These are phyloP conservation scores for Austroboletus niveus DNA, from an alignment of 1,284 basidiomycete species.

Conservation along the genomic window DNA sequence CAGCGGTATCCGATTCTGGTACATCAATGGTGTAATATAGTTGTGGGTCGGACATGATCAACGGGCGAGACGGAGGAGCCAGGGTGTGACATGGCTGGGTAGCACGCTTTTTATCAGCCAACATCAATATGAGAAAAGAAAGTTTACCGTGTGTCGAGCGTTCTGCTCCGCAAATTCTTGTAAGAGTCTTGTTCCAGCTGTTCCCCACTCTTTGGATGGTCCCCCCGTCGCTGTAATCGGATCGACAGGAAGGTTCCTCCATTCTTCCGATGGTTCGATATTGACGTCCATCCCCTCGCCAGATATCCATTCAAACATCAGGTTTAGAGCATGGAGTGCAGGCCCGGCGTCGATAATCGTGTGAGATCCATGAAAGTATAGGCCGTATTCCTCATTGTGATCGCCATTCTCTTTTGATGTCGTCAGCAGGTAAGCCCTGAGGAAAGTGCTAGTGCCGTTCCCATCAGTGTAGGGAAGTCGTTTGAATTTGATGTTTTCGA, in stretches of 20 bases:
- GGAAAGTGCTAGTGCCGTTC: conserved; percentile 2
- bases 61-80: conserved; percentile 11
- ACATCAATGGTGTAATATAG: conserved; percentile 1
- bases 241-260: conserved; percentile 25
- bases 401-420: conserved; percentile 4
- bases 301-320: conserved; percentile 28
- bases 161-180: conserved; percentile 7
- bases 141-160: conserved; percentile 8
- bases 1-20: conserved; percentile 15
- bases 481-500: conserved; percentile 14
- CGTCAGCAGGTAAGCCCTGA: conserved; percentile 18
- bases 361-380: conserved; percentile 21
- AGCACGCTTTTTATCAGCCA: not conserved
- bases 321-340: conserved; percentile 15
- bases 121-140: not conserved
- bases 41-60: conserved; percentile 11
- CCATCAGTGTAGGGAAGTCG: conserved; percentile 17
- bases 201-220: conserved; percentile 11
- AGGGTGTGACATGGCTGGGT: conserved; percentile 14
- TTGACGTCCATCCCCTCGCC: conserved; percentile 12
- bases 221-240: conserved; percentile 21
- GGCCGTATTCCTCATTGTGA: conserved; percentile 11
- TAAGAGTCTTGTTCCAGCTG: conserved; percentile 9
- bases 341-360: conserved; percentile 19
- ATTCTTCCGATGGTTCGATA: conserved; percentile 16